Base-by-base conservation (phyloP, 2,329 filamentous ascomycete genomes). In the Alternaria novae-zelandiae region DNA sequence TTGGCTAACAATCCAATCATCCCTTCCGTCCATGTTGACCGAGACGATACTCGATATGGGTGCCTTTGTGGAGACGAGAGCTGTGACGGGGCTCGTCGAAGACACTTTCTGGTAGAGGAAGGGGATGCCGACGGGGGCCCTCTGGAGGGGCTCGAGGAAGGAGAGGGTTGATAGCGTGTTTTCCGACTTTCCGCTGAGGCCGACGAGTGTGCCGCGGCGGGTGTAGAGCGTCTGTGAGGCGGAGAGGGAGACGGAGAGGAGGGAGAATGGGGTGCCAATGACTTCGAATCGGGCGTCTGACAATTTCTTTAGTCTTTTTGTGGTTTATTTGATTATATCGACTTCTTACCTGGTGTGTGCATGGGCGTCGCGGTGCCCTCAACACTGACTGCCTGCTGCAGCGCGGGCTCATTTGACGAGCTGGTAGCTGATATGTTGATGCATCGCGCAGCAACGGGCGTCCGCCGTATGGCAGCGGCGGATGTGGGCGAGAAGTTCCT, bases 211-310 rank as follows among this genome's bases (percentile, higher is more conserved):
- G 57, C 96, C 96, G 74, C 94, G 89, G 71, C 95, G 88, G 21
- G 96, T 97, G 81, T 96, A 97, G 54, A 99, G 89, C 73, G 92
- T 91, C 80, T 98, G 95, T 30, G 95, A 98, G 45, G 96, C 92
- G 36, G 96, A 96, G 56, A 99, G 88, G 8, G 91, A 93, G 69
- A 97, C 94, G 21, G 95, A 97, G 71, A 99, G 90, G 68, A 99
- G 89, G 59, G 96, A 98, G 81, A 96, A 96, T 2, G 95, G 94
- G 23, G 92, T 88, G 66, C 96, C 96, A 68, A 99, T 85, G 51
- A 98, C 93, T 81, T 98, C 93, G 80, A 99, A 99, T 61, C 90
- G 90, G 58, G 96, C 96, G 87, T 98, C 96, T 97, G 71, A 57
- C 46, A 25, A 46, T 41, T 17, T 6, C 7, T 45, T 20, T 55